Percentiles rank a stretch among this genome's conserved stretches.
Evolutionary conservation across 225 moss, liverwort and hornwort genomes (phyloP).

Genomic region (Asterella californica): DNA sequence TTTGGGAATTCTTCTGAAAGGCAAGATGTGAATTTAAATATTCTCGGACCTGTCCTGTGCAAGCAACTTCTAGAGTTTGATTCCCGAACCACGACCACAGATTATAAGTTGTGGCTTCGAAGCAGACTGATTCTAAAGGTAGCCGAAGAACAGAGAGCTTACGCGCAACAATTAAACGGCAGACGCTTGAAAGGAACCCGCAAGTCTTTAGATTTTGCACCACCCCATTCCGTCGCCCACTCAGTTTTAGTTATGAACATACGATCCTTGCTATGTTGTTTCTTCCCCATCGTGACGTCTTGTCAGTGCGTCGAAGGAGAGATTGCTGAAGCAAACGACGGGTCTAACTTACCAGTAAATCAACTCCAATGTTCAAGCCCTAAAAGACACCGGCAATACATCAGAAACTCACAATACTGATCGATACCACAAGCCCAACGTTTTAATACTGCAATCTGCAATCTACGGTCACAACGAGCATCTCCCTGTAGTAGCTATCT

Average conservation of each 20-base stretch:
- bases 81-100: neutral
- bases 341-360: neutral
- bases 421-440: neutral
- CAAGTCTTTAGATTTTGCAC: constrained; percentile 75
- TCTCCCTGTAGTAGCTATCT: neutral
- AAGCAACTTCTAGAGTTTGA: neutral
- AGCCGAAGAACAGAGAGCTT: constrained; percentile 7
- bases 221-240: constrained; percentile 99
- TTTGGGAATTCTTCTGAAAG: neutral
- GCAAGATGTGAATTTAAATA: neutral
- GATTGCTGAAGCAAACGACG: neutral
- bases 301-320: neutral
- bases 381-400: neutral
- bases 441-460: neutral
- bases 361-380: neutral
- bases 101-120: neutral
- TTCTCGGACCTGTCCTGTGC: neutral
- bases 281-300: constrained; percentile 76
- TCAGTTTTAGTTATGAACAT: constrained; percentile 98
- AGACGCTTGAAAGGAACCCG: constrained; percentile 80
- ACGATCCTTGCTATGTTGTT: constrained; percentile 99
- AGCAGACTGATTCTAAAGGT: neutral
- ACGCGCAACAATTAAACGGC: constrained; percentile 96
- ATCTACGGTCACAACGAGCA: neutral
- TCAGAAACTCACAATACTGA: neutral